A percentile compares a stretch with the other conserved stretches of the same genome.
Evolutionary conservation across 257 asterid species (phyloP).

Genomic region (Phtheirospermum japonicum): DNA sequence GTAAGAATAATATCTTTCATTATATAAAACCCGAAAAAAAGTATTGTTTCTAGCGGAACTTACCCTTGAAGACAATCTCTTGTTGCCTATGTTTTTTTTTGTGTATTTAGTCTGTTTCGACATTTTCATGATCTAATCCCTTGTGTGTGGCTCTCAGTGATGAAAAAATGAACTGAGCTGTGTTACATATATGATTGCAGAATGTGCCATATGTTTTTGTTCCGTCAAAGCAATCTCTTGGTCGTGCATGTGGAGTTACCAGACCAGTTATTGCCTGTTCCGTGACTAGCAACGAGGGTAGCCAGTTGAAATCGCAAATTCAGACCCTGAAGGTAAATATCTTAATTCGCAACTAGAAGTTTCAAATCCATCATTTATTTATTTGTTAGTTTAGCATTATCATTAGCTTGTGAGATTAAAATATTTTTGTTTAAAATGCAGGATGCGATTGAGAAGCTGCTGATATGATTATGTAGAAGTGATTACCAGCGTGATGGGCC

Average conservation of each 20-base stretch:
- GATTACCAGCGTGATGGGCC: constrained; percentile 41
- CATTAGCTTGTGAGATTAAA: background rate
- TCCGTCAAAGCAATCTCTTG: constrained; percentile 80
- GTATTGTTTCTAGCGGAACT: no score
- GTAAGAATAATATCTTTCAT: no score
- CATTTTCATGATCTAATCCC: no score
- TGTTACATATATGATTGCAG: constrained; percentile 29
- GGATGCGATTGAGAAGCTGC: constrained; percentile 49
- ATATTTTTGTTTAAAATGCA: constrained; percentile 13
- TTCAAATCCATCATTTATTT: no score
- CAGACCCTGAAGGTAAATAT: constrained; percentile 64
- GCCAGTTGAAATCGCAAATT: constrained; percentile 88
- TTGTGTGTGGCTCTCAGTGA: background rate
- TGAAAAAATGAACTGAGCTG: background rate
- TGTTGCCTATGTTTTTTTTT: no score
- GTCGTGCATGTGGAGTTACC: constrained; percentile 92
- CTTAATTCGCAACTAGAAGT: no score
- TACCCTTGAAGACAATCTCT: no score
- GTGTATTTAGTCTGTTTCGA: background rate
- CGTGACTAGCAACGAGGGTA: constrained; percentile 80
- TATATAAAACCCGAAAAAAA: no score
- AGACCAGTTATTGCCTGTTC: constrained; percentile 91
- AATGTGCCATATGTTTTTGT: constrained; percentile 73
- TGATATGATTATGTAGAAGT: constrained; percentile 29
- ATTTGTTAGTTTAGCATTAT: background rate